Evolutionary conservation across 1,139 yeast genomes (phyloP), one percentile per base, ranked within the genome.

Genomic region (Taphrina communis): DNA sequence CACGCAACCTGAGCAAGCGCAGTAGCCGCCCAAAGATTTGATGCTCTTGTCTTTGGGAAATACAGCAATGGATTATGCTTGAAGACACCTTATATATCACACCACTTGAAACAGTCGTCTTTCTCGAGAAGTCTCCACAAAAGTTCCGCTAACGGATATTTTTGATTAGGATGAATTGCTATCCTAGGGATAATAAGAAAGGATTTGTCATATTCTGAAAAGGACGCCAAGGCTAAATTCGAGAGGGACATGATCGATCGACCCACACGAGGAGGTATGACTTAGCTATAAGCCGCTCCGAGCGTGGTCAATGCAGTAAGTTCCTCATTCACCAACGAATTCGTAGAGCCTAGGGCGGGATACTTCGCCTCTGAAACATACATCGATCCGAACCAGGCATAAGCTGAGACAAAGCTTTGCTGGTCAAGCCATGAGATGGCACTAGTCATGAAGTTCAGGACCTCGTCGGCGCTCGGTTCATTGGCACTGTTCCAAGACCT

Each of bases 331-430:
- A 63, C 53, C 25, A 63, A 46, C 25, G 67, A 63, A 39, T 63
- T 63, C 39, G 60, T 56, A 9, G 67, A 56, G 31, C 67, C 67
- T 12, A 63, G 61, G 4, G 55, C 38, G 3, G 67, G 67, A n/a
- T 44, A 63, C 48, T 53, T 48, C 42, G 67, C 67, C 25, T 63
- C 67, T 6, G 55, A 42, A 14, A 63, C 61, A 51, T 63, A 63
- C 63, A 57, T 56, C 38, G 69, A 46, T 9, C 66, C 69, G 42
- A 66, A 66, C 65, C 65, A 66, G 21, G 69, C 69, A 44, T 66
- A 66, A 8, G 63, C 63, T 6, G 55, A 21, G n/a, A 66, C 69
- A 17, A 58, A 52, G 50, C 66, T 59, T 35, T 59, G 60, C 17
- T 57, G 58, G 17, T 66, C 69, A 31, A 66, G 69, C 63, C 60